A percentile compares a stretch with the other conserved stretches of the same genome.
Conservation (phyloP, 768 basidiomycete species). For the Tulasnella sp. region DNA sequence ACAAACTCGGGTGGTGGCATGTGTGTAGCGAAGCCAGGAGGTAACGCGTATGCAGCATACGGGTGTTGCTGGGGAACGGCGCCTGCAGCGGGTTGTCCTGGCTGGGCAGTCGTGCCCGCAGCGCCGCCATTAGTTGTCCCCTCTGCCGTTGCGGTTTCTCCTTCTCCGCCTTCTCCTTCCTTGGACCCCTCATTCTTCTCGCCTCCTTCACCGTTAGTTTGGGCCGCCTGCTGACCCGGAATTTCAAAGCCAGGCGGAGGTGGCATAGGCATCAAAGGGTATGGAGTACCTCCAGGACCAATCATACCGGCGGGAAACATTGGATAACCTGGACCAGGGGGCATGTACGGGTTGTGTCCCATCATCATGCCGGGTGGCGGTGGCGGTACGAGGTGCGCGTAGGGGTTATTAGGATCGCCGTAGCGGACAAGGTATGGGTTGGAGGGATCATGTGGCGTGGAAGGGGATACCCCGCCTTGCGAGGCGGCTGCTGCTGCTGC, state of each 20-base stretch:
- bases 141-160: neutral
- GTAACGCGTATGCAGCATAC: slow-evolving; percentile 4
- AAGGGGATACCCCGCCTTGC: too few relatives aligned
- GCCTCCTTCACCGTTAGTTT: neutral
- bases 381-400: neutral
- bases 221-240: neutral
- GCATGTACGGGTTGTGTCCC: slow-evolving; percentile 8
- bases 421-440: slow-evolving; percentile 10
- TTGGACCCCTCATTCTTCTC: neutral
- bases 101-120: neutral
- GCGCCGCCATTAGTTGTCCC: neutral
- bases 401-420: slow-evolving; percentile 9
- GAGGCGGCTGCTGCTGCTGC: neutral
- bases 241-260: slow-evolving; percentile 8
- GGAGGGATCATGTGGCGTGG: neutral
- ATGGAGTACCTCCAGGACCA: slow-evolving; percentile 1
- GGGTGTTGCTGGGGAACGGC: neutral
- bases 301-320: slow-evolving; percentile 13
- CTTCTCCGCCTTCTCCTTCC: neutral
- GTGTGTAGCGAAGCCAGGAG: slow-evolving; percentile 10
- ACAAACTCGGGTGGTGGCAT: slow-evolving; percentile 14
- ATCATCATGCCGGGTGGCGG: slow-evolving; percentile 10
- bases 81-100: neutral
- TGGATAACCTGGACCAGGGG: slow-evolving; percentile 3
- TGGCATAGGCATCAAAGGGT: slow-evolving; percentile 12